Base-by-base conservation (phyloP, 2,329 filamentous ascomycete genomes). In the Thyridium curvatum region DNA sequence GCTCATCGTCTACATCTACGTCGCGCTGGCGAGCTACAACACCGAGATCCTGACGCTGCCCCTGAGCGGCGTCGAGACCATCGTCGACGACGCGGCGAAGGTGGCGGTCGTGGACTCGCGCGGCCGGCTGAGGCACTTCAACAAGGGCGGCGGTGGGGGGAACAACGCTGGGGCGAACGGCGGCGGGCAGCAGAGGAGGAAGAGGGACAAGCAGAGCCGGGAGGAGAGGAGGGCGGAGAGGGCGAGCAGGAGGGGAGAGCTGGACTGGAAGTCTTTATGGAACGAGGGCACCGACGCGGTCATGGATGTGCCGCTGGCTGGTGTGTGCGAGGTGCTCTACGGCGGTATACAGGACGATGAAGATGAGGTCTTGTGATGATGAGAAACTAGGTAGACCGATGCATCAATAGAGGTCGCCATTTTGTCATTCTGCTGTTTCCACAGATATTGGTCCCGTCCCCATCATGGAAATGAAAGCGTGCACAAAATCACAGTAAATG, bases 291-390 rank as follows among this genome's bases (percentile, higher is more conserved):
- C 93, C 0, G 93, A 98, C 69, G 93, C 89, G 2, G 93, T 97
- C 8, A 86, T 98, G 86, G 93, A 98, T 65, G 83, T 98, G 35
- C 93, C 93, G 8, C 76, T 97, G 48, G 90, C 89, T 9, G 93
- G 91, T 1, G 91, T 97, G 2, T 97, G 91, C 56, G 90, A 98
- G 66, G 81, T 98, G 28, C 59, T 98, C 16, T 98, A 97, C 61
- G 90, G 88, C 0, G 74, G 45, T 32, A 45, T 43, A 32, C 28
- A 45, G 30, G 46, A 43, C 32, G 44, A 46, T 17, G 45, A 34
- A 9, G 41, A 48, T 10, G 34, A 18, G 12, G 10, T 26, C 6
- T 26, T n/a, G n/a, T n/a, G 34, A 35, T 18, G 34, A 30, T 12
- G 35, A 37, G 35, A 30, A n/a, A n/a, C n/a, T n/a, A n/a, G n/a